Evolutionary conservation across 75 land plant species (phyloP).

Genomic region (Ceratopteris richardii): DNA sequence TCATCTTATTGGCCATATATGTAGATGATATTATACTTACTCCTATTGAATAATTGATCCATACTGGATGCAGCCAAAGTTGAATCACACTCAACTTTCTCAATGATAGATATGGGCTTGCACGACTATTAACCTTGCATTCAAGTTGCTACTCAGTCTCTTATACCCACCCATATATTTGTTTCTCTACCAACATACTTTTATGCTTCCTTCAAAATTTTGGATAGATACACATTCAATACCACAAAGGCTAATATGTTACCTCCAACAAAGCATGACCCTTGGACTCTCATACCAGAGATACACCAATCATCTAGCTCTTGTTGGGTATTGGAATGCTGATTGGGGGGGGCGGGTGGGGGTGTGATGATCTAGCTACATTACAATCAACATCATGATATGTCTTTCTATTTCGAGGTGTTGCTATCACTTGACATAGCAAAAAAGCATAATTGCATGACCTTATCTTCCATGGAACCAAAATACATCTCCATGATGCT

Average conservation of each 20-base stretch:
- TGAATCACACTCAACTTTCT: not conserved
- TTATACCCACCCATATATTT: not conserved
- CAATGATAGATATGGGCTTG: not conserved
- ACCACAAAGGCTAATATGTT: not conserved
- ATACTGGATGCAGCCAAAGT: not conserved
- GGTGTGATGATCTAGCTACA: not conserved
- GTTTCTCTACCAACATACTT: not conserved
- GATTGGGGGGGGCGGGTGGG: too few species aligned
- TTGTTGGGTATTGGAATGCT: constrained; percentile 6
- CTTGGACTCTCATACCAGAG: not conserved
- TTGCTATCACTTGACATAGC: not conserved
- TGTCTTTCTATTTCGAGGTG: not conserved
- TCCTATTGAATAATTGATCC: not conserved
- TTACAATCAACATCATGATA: constrained; percentile 4
- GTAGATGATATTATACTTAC: constrained; percentile 3
- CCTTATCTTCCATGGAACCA: constrained; percentile 3
- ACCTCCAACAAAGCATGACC: not conserved
- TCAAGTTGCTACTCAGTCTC: not conserved
- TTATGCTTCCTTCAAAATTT: not conserved
- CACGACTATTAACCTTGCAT: not conserved
- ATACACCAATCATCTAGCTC: not conserved
- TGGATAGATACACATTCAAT: not conserved
- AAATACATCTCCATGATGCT: not conserved
- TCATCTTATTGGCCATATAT: not conserved
- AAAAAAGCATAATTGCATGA: constrained; percentile 3